phyloP scores from a whole-genome alignment of 257 asterid genomes.

The Mentha longifolia region DNA sequence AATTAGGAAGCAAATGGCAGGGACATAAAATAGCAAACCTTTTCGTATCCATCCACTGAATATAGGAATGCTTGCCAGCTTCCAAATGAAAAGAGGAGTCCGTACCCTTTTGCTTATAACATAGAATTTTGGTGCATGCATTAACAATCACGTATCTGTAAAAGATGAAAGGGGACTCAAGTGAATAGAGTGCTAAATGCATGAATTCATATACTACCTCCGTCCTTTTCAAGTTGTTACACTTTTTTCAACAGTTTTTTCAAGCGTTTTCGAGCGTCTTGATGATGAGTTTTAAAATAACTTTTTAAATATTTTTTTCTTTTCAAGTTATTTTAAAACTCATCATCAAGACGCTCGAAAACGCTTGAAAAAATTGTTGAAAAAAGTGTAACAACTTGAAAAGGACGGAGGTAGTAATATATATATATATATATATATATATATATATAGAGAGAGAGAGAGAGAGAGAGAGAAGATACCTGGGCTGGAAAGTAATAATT shows the following conservation, averaged over 20 bases:
- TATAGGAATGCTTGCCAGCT: constrained; percentile 78
- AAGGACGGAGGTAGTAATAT: too few species aligned
- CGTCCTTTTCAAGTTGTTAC: too few species aligned
- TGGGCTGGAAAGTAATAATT: constrained; percentile 86
- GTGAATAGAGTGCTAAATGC: constrained; percentile 26
- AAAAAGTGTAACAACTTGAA: too few species aligned
- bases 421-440: too few species aligned
- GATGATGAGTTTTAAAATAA: too few species aligned
- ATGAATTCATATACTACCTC: constrained; percentile 22
- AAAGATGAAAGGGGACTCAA: constrained; percentile 23
- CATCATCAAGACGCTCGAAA: too few species aligned
- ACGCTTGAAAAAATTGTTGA: too few species aligned
- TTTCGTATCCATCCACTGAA: constrained; percentile 82
- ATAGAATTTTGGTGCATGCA: constrained; percentile 80
- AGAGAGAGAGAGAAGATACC: constrained; percentile 49
- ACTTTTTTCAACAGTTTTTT: too few species aligned
- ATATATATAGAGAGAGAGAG: too few species aligned
- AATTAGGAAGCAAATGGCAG: constrained; percentile 19
- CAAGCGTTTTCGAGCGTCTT: too few species aligned
- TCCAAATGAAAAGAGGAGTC: constrained; percentile 59
- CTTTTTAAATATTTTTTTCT: too few species aligned
- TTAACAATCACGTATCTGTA: constrained; percentile 89
- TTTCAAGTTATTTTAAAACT: too few species aligned
- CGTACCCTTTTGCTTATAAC: constrained; percentile 96
- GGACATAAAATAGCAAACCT: constrained; percentile 57